phyloP scores from a whole-genome alignment of 1,284 basidiomycete species.

The Fomes fomentarius region DNA sequence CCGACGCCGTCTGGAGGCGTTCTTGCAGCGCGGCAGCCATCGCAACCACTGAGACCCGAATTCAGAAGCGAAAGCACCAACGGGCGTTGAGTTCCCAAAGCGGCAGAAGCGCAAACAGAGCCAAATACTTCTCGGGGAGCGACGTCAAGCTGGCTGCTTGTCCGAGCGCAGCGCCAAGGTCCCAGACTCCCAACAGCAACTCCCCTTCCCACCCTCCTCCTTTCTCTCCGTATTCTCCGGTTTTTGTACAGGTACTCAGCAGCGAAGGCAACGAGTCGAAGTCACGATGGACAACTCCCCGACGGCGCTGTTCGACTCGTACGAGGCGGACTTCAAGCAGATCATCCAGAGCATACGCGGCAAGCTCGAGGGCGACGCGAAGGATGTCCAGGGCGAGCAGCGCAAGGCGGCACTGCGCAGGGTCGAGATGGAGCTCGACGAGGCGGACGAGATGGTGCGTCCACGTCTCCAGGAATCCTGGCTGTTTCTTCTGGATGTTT shows the following conservation, averaged over 20 bases:
- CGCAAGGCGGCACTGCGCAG: constrained; percentile 82
- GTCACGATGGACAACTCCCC: constrained; percentile 80
- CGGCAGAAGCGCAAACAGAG: not conserved
- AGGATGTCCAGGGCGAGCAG: constrained; percentile 71
- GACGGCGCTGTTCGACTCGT: constrained; percentile 79
- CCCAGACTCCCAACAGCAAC: not conserved
- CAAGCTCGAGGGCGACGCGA: constrained; percentile 67
- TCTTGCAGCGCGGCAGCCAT: constrained; percentile 49
- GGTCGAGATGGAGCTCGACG: constrained; percentile 95
- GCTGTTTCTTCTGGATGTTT: not conserved
- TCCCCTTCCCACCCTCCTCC: not conserved
- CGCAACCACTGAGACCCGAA: constrained; percentile 12
- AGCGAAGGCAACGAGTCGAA: too few relatives aligned
- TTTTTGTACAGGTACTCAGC: too few relatives aligned
- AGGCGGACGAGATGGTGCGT: constrained; percentile 94
- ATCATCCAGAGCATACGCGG: constrained; percentile 68
- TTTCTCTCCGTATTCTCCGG: not conserved
- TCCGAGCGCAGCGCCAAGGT: not conserved
- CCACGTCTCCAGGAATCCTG: not conserved
- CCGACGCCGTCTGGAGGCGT: constrained; percentile 65
- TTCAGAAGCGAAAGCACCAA: too few relatives aligned
- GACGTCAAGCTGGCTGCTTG: not conserved
- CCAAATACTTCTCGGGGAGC: not conserved
- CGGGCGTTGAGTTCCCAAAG: not conserved
- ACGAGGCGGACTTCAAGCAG: constrained; percentile 81